Conservation (phyloP, 768 basidiomycete species). For the Coprinopsis cinerea region DNA sequence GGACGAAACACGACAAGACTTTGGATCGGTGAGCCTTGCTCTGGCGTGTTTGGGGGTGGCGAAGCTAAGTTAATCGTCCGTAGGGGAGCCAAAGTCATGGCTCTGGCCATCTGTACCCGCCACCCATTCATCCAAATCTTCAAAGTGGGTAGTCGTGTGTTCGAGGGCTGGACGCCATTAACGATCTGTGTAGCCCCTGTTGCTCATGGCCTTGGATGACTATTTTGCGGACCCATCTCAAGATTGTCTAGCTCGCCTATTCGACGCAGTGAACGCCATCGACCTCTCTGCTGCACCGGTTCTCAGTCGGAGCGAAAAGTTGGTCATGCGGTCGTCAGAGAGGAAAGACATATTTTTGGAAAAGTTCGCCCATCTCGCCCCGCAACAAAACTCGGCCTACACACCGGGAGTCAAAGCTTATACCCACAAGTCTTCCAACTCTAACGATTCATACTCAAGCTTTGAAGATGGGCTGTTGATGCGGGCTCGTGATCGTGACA, state of each 20-base stretch:
- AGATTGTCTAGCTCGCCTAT: slow-evolving; percentile 84
- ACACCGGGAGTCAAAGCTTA: slow-evolving; percentile 18
- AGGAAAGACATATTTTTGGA: slow-evolving; percentile 90
- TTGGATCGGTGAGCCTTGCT: slow-evolving; percentile 55
- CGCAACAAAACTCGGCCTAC: slow-evolving; percentile 20
- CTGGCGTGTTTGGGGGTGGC: background rate
- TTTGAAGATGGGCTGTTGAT: slow-evolving; percentile 64
- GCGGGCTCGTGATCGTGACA: slow-evolving; percentile 29
- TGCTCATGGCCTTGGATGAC: slow-evolving; percentile 91
- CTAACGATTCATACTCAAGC: slow-evolving; percentile 59
- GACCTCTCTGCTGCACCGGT: slow-evolving; percentile 73
- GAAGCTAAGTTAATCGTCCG: slow-evolving; percentile 1
- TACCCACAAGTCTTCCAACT: slow-evolving; percentile 46
- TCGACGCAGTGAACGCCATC: slow-evolving; percentile 91
- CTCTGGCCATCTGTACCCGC: slow-evolving; percentile 88
- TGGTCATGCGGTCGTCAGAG: slow-evolving; percentile 86
- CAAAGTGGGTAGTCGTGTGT: slow-evolving; percentile 49
- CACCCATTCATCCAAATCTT: slow-evolving; percentile 95
- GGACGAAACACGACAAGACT: slow-evolving; percentile 86
- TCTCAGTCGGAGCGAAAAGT: slow-evolving; percentile 76
- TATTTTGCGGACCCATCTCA: slow-evolving; percentile 88
- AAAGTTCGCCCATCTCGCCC: slow-evolving; percentile 49
- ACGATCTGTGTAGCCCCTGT: slow-evolving; percentile 59
- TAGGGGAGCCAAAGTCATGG: slow-evolving; percentile 92
- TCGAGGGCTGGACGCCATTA: background rate